Percentiles rank a stretch among this genome's conserved stretches.
Conservation (phyloP, 441 rosid species). For the Jatropha multifida region DNA sequence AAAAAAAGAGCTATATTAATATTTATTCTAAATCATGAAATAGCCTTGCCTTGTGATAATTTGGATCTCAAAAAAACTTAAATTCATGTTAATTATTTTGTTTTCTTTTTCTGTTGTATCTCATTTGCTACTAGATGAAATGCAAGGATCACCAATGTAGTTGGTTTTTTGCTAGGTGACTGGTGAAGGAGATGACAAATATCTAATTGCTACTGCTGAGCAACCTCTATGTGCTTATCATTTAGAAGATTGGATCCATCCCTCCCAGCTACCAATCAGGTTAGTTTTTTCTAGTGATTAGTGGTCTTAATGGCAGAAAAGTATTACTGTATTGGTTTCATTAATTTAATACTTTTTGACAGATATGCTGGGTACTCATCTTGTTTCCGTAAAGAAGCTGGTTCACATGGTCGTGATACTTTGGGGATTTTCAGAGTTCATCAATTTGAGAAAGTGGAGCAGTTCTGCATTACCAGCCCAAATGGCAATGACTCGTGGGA, state of each 20-base stretch:
- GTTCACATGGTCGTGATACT: constrained; percentile 86
- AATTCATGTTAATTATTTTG: too few species aligned
- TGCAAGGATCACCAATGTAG: not conserved
- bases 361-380: constrained; percentile 94
- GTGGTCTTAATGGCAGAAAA: not conserved
- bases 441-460: constrained; percentile 90
- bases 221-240: constrained; percentile 91
- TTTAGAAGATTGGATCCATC: constrained; percentile 91
- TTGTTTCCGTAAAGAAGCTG: constrained; percentile 91
- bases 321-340: constrained; percentile 14
- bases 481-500: constrained; percentile 75
- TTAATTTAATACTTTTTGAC: constrained; percentile 13
- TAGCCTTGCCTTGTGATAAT: not conserved
- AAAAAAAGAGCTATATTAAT: not conserved
- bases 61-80: not conserved
- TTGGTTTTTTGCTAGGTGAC: constrained; percentile 50
- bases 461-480: constrained; percentile 81
- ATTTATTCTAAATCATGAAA: not conserved
- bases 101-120: not conserved
- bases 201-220: constrained; percentile 95
- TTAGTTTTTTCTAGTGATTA: constrained; percentile 21
- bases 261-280: constrained; percentile 81
- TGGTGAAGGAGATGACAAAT: constrained; percentile 95
- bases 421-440: constrained; percentile 83
- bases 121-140: not conserved